Evolutionary conservation across 2,329 filamentous ascomycete species (phyloP).

Genomic region (Aureobasidium mangrovei): DNA sequence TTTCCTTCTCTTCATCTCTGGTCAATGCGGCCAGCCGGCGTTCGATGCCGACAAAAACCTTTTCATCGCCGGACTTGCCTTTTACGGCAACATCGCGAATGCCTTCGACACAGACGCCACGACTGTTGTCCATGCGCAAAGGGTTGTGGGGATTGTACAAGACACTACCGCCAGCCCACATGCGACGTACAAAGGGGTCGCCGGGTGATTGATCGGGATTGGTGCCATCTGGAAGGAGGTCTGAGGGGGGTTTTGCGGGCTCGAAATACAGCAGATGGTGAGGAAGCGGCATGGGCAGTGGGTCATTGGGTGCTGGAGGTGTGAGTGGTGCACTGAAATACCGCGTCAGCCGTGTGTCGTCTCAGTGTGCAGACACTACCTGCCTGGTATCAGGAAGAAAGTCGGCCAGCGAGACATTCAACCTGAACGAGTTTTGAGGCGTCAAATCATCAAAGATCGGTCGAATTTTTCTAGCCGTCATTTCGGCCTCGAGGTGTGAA

Average conservation of each 20-base stretch:
- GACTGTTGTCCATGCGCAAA: conserved; percentile 25
- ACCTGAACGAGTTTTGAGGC: conserved; percentile 55
- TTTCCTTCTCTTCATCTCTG: conserved; percentile 24
- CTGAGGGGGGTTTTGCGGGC: conserved; percentile 50
- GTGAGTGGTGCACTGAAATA: conserved; percentile 19
- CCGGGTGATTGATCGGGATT: conserved; percentile 72
- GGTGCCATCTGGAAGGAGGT: conserved; percentile 72
- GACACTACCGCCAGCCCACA: conserved; percentile 82
- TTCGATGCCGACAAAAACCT: conserved; percentile 54
- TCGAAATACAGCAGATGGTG: conserved; percentile 89
- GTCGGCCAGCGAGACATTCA: conserved; percentile 53
- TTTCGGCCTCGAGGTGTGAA: conserved; percentile 32
- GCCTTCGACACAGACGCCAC: conserved; percentile 40
- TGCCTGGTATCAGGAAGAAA: conserved; percentile 36
- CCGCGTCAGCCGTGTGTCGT: not conserved
- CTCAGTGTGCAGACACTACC: not conserved
- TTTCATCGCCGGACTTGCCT: conserved; percentile 43
- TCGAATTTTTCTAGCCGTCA: conserved; percentile 42
- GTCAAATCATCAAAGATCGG: conserved; percentile 49
- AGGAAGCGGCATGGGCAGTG: conserved; percentile 47
- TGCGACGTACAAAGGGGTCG: conserved; percentile 59
- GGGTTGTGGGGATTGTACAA: conserved; percentile 38
- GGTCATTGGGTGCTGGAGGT: conserved; percentile 25
- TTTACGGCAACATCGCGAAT: conserved; percentile 42
- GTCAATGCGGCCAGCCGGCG: conserved; percentile 36